Percentiles rank a stretch among this genome's conserved stretches.
Conservation (phyloP, 2,329 filamentous ascomycete species). For the Microsporum canis region DNA sequence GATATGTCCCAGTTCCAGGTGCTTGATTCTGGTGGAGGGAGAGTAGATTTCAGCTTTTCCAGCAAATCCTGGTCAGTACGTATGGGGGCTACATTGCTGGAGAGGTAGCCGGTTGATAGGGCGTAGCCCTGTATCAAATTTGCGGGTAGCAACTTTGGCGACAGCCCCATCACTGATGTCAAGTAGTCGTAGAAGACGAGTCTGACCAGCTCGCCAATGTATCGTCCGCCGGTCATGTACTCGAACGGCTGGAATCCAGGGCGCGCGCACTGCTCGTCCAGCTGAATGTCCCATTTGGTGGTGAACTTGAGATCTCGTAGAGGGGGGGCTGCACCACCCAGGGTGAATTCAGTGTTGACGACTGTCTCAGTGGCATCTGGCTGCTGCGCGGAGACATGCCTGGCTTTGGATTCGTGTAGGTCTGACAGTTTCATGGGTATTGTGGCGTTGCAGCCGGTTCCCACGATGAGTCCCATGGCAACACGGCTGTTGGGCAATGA, state of each 20-base stretch:
- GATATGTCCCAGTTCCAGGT: constrained; percentile 53
- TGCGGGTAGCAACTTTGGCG: constrained; percentile 39
- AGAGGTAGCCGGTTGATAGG: constrained; percentile 61
- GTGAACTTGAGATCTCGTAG: constrained; percentile 50
- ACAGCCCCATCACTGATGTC: constrained; percentile 33
- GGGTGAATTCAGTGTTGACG: constrained; percentile 77
- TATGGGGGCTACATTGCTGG: constrained; percentile 52
- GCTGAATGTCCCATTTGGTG: constrained; percentile 56
- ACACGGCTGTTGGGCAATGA: constrained; percentile 52
- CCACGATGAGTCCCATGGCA: constrained; percentile 69
- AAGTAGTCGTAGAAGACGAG: constrained; percentile 58
- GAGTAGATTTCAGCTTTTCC: constrained; percentile 41
- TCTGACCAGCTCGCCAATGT: constrained; percentile 64
- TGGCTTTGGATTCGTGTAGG: constrained; percentile 53
- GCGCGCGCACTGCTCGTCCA: constrained; percentile 55
- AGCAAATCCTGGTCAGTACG: constrained; percentile 39
- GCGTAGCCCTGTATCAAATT: constrained; percentile 49
- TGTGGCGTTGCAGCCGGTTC: constrained; percentile 71
- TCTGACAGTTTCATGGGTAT: constrained; percentile 55
- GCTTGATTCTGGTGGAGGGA: constrained; percentile 36
- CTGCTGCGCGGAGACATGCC: constrained; percentile 37
- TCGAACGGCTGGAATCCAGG: constrained; percentile 74
- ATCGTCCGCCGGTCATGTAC: constrained; percentile 71
- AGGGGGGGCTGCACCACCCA: constrained; percentile 61
- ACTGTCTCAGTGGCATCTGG: constrained; percentile 53